A percentile compares a stretch with the other conserved stretches of the same genome.
Conservation (phyloP, 2,329 filamentous ascomycete species). For the Clarireedia sp. region DNA sequence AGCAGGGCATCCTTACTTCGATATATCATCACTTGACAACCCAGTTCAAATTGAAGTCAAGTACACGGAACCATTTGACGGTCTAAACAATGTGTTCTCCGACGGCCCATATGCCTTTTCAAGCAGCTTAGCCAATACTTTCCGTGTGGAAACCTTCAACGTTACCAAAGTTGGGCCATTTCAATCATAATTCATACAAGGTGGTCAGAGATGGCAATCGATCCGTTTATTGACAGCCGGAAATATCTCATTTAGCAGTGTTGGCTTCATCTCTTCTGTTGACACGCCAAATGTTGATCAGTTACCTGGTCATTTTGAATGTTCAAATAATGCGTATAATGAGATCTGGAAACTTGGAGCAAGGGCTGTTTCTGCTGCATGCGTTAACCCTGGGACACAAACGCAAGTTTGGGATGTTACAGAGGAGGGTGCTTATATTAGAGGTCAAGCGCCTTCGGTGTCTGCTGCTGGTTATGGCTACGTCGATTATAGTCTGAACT, state of each 20-base stretch:
- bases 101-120: background rate
- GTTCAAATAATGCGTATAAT: constrained; percentile 28
- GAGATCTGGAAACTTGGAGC: constrained; percentile 34
- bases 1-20: background rate
- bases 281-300: background rate
- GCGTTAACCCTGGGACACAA: constrained; percentile 32
- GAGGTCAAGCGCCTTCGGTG: constrained; percentile 24
- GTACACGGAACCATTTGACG: background rate
- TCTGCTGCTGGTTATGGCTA: too few species aligned
- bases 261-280: background rate
- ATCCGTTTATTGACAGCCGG: constrained; percentile 31
- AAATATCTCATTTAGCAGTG: constrained; percentile 24
- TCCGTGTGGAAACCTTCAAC: constrained; percentile 14
- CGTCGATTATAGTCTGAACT: too few species aligned
- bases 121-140: background rate
- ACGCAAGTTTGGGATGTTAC: constrained; percentile 31
- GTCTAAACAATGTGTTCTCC: background rate
- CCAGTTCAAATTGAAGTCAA: background rate
- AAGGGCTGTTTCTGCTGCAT: constrained; percentile 29
- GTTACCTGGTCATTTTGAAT: constrained; percentile 4
- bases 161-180: constrained; percentile 27
- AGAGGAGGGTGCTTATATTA: constrained; percentile 30
- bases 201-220: constrained; percentile 35
- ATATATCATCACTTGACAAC: background rate
- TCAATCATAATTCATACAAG: constrained; percentile 33